Percentiles rank a stretch among this genome's conserved stretches.
Evolutionary conservation across 1,284 basidiomycete species (phyloP).

Genomic region (Ceratobasidium sp.): DNA sequence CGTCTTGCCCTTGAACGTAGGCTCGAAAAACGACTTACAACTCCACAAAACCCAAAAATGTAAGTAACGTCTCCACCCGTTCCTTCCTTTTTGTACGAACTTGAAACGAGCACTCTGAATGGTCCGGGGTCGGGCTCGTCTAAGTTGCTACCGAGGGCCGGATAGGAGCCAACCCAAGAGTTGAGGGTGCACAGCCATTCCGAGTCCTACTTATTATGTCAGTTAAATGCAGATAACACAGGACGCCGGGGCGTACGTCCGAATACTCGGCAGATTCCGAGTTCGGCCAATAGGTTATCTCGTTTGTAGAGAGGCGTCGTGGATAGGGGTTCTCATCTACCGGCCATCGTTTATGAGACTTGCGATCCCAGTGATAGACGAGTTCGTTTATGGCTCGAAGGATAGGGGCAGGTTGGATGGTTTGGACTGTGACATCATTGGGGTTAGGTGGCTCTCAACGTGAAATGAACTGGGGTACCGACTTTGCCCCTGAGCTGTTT

Average conservation of each 20-base stretch:
- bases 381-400: not conserved
- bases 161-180: not conserved
- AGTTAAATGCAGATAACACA: not conserved
- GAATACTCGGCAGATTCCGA: not conserved
- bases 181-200: not conserved
- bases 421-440: not conserved
- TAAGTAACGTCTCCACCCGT: not conserved
- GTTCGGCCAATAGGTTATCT: not conserved
- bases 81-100: constrained; percentile 5
- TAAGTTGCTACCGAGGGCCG: not conserved
- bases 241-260: not conserved
- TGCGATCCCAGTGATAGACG: not conserved
- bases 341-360: not conserved
- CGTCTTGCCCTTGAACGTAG: too few relatives aligned
- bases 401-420: not conserved
- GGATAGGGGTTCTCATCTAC: not conserved
- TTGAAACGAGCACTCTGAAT: not conserved
- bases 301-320: not conserved
- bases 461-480: not conserved
- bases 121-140: not conserved
- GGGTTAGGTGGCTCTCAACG: not conserved
- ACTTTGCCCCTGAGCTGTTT: not conserved
- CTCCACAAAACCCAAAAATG: constrained; percentile 2
- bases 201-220: not conserved
- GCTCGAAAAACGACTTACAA: too few relatives aligned